Evolutionary conservation across 2,329 filamentous ascomycete genomes (phyloP).

Genomic region (Mariannaea sp.): DNA sequence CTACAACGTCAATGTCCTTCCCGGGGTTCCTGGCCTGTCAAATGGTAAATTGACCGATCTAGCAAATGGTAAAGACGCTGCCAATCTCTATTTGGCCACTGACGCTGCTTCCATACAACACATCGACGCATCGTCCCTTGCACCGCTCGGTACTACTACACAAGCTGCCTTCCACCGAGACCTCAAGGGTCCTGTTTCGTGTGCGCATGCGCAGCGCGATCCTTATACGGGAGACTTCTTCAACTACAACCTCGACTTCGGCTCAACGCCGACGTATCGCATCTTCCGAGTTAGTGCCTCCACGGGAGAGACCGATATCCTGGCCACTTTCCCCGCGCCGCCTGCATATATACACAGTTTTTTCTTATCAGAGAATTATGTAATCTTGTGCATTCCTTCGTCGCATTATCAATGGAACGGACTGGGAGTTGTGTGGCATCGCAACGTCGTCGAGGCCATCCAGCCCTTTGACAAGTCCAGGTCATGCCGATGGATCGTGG

Average conservation of each 20-base stretch:
- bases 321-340: constrained; percentile 66
- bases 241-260: constrained; percentile 80
- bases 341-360: constrained; percentile 84
- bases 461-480: constrained; percentile 62
- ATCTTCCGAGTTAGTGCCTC: constrained; percentile 68
- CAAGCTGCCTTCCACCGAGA: constrained; percentile 69
- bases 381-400: constrained; percentile 75
- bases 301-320: constrained; percentile 69
- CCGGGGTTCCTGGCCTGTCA: constrained; percentile 65
- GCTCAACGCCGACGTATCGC: constrained; percentile 63
- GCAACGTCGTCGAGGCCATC: constrained; percentile 72
- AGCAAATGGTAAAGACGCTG: constrained; percentile 47
- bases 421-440: constrained; percentile 63
- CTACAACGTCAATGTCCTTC: constrained; percentile 69
- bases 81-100: constrained; percentile 59
- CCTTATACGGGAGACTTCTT: constrained; percentile 72
- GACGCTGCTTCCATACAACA: constrained; percentile 63
- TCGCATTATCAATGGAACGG: constrained; percentile 64
- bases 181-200: constrained; percentile 69
- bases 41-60: constrained; percentile 16
- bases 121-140: constrained; percentile 72
- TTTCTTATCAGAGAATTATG: constrained; percentile 71
- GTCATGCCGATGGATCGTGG: constrained; percentile 71
- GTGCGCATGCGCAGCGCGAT: constrained; percentile 74
- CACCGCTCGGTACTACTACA: constrained; percentile 67